Evolutionary conservation across 1,284 basidiomycete genomes (phyloP).

Genomic region (Fomitopsis pinicola): DNA sequence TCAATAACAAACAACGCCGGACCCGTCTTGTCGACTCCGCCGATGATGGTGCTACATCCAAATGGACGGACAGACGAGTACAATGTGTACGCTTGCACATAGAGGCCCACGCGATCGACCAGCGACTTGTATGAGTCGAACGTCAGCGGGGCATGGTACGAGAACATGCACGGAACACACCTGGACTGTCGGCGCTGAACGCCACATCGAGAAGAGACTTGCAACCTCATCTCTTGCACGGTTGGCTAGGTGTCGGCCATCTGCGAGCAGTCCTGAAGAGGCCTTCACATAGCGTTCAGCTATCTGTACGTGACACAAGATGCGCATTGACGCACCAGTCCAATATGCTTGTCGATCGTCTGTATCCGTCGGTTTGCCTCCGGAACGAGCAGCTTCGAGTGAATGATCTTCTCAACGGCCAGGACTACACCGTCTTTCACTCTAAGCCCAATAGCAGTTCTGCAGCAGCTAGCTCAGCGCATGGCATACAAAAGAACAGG

Average conservation of each 20-base stretch:
- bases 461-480: slow-evolving; percentile 26
- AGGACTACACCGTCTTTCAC: slow-evolving; percentile 93
- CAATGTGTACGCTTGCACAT: slow-evolving; percentile 94
- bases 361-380: slow-evolving; percentile 92
- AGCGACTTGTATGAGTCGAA: slow-evolving; percentile 49
- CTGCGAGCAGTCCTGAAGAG: slow-evolving; percentile 90
- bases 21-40: slow-evolving; percentile 85
- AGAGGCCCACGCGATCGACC: slow-evolving; percentile 82
- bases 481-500: background rate
- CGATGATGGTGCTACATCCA: slow-evolving; percentile 91
- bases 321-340: slow-evolving; percentile 51
- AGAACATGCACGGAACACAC: slow-evolving; percentile 35
- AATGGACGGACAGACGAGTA: slow-evolving; percentile 99
- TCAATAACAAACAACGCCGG: slow-evolving; percentile 91
- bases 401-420: slow-evolving; percentile 97
- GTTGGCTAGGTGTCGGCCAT: slow-evolving; percentile 87
- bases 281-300: slow-evolving; percentile 47
- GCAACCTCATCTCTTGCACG: slow-evolving; percentile 84
- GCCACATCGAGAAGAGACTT: slow-evolving; percentile 75
- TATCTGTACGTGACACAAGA: background rate
- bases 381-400: slow-evolving; percentile 94
- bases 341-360: slow-evolving; percentile 90
- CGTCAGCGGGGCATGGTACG: slow-evolving; percentile 1
- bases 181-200: slow-evolving; percentile 77
- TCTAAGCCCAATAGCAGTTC: slow-evolving; percentile 87